Base-by-base conservation (phyloP, 2,329 filamentous ascomycete species). In the Blumeriella jaapii region DNA sequence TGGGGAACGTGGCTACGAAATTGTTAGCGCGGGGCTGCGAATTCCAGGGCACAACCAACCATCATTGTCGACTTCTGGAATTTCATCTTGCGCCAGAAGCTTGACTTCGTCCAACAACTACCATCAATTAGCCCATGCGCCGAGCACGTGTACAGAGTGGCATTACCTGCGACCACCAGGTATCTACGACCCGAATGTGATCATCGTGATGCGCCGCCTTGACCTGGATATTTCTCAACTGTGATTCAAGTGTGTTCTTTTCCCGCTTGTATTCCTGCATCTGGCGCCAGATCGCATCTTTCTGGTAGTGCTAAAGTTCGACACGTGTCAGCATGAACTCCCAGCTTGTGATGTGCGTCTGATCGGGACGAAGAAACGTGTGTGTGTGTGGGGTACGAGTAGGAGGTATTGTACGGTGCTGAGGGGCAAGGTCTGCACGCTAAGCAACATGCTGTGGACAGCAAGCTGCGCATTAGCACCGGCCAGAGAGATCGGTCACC, bases 241-340 rank as follows among this genome's bases (percentile, higher is more conserved):
- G 82, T 39, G 74, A 68, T 63, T 96, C 87, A 44, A 93, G 65
- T 25, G 81, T 82, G 39, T 71, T 69, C 57, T 86, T 87, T 57
- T 93, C 85, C 50, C 91, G 78, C 62, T 93, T 94, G 61, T 93
- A 95, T 61, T 96, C 91, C 56, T 86, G 83, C 86, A 98, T 94
- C 63, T 95, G 89, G 39, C 93, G 84, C 53, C 83, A 80, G 57
- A 98, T 94, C 46, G 91, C 91, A 65, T 94, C 91, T 64, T 96
- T 98, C 62, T 89, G 82, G 54, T 82, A 91, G 56, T 81, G 76
- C 85, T 93, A 61, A 51, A 59, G 42, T 30, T 36, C 36, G 31
- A 43, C 40, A 36, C 30, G 16, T 41, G 47, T 55, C 51, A 55
- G 53, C 43, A 55, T 48, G 30, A 59, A 56, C 55, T 52, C 54